Conservation (phyloP, 495 filamentous ascomycete species). For the Acidomyces sp. region DNA sequence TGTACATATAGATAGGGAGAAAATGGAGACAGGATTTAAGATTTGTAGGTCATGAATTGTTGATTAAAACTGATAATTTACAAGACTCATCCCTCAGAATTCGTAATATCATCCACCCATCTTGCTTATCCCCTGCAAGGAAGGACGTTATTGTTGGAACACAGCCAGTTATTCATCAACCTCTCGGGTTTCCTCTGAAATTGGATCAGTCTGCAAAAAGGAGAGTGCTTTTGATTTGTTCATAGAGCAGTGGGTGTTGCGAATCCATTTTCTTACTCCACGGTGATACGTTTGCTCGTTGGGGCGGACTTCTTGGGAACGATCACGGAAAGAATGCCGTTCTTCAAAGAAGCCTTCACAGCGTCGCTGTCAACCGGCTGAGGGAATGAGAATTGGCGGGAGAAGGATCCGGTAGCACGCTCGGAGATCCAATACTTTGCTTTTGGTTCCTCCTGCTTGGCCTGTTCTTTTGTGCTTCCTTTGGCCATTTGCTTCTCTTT, state of each 20-base stretch:
- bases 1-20: neutral
- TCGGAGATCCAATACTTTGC: slow-evolving; percentile 64
- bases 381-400: slow-evolving; percentile 66
- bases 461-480: slow-evolving; percentile 15
- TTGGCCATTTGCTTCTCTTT: neutral
- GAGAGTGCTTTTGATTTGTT: no score
- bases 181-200: no score
- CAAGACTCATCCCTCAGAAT: no score
- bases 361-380: slow-evolving; percentile 58
- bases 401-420: slow-evolving; percentile 68
- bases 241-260: no score
- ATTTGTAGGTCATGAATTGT: no score
- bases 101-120: no score
- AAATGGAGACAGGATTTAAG: neutral
- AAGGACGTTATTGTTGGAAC: no score
- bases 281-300: slow-evolving; percentile 40
- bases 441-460: slow-evolving; percentile 7
- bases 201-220: no score
- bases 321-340: slow-evolving; percentile 57
- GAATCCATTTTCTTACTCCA: no score
- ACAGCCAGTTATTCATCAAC: no score
- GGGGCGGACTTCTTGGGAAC: slow-evolving; percentile 62
- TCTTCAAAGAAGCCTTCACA: slow-evolving; percentile 61
- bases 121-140: no score
- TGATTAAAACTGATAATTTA: neutral